Conservation (phyloP, 345 rosid genomes). For the Cardamine chenopodiifolia region DNA sequence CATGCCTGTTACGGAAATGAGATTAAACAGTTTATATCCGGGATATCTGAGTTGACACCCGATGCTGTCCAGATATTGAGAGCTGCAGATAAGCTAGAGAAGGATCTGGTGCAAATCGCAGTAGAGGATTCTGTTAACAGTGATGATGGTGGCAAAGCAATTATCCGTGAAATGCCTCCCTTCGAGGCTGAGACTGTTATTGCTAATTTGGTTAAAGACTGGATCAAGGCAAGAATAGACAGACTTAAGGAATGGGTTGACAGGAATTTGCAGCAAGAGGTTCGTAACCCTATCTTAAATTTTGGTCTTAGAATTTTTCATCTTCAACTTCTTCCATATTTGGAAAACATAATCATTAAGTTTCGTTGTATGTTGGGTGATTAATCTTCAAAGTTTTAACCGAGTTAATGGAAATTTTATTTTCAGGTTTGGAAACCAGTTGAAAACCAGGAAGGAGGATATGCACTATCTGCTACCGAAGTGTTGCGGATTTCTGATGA, state of each 20-base stretch:
- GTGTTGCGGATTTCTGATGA: slow-evolving; percentile 79
- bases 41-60: slow-evolving; percentile 80
- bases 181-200: slow-evolving; percentile 92
- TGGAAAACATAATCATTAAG: neutral
- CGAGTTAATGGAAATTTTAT: slow-evolving; percentile 21
- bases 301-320: neutral
- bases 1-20: slow-evolving; percentile 95
- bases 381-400: slow-evolving; percentile 16
- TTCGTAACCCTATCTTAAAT: slow-evolving; percentile 33
- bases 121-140: slow-evolving; percentile 98
- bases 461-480: slow-evolving; percentile 82
- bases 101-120: slow-evolving; percentile 97
- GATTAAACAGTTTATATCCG: slow-evolving; percentile 80
- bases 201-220: slow-evolving; percentile 80
- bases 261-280: slow-evolving; percentile 93
- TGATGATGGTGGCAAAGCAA: slow-evolving; percentile 98
- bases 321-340: neutral
- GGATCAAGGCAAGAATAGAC: slow-evolving; percentile 82
- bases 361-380: neutral
- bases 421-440: slow-evolving; percentile 71
- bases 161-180: slow-evolving; percentile 98
- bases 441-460: slow-evolving; percentile 74
- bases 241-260: slow-evolving; percentile 91
- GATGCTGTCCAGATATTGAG: slow-evolving; percentile 89
- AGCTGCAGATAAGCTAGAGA: slow-evolving; percentile 94